Conservation (phyloP, 768 basidiomycete species). For the Kwoniella shandongensis region DNA sequence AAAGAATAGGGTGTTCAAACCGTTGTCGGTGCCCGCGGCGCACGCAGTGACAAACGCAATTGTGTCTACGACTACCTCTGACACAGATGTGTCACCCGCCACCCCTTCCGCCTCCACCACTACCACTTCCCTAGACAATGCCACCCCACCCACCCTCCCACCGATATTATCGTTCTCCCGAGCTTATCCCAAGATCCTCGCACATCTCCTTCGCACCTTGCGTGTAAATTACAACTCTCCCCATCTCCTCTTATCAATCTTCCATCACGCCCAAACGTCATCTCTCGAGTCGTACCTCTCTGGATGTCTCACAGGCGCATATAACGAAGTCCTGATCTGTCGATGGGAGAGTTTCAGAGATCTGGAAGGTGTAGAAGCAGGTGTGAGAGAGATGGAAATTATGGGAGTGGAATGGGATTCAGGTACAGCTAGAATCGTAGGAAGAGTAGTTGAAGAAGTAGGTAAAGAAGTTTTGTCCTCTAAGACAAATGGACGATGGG, state of each 20-base stretch:
- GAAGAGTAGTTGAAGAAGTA: slow-evolving; percentile 65
- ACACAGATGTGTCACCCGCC: neutral
- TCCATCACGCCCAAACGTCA: slow-evolving; percentile 71
- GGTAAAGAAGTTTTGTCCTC: slow-evolving; percentile 14
- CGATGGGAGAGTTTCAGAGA: slow-evolving; percentile 83
- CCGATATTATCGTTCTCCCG: slow-evolving; percentile 50
- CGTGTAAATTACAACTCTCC: slow-evolving; percentile 77
- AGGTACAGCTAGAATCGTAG: slow-evolving; percentile 64
- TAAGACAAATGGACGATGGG: slow-evolving; percentile 12
- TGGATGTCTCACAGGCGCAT: slow-evolving; percentile 82
- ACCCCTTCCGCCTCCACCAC: no score
- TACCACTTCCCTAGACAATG: no score
- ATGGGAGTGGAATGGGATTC: slow-evolving; percentile 71
- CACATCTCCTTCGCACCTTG: slow-evolving; percentile 73
- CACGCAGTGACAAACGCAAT: neutral
- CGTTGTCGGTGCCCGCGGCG: neutral
- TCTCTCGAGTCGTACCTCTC: slow-evolving; percentile 80
- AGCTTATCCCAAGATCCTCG: slow-evolving; percentile 72
- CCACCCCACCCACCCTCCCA: neutral
- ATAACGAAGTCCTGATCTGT: slow-evolving; percentile 84
- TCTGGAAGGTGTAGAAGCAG: slow-evolving; percentile 68
- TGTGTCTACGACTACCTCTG: neutral
- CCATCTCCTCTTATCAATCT: slow-evolving; percentile 75
- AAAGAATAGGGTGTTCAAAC: slow-evolving; percentile 30
- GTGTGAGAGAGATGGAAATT: slow-evolving; percentile 75